phyloP scores from a whole-genome alignment of 1,284 basidiomycete species.

The Vanrija pseudolonga region DNA sequence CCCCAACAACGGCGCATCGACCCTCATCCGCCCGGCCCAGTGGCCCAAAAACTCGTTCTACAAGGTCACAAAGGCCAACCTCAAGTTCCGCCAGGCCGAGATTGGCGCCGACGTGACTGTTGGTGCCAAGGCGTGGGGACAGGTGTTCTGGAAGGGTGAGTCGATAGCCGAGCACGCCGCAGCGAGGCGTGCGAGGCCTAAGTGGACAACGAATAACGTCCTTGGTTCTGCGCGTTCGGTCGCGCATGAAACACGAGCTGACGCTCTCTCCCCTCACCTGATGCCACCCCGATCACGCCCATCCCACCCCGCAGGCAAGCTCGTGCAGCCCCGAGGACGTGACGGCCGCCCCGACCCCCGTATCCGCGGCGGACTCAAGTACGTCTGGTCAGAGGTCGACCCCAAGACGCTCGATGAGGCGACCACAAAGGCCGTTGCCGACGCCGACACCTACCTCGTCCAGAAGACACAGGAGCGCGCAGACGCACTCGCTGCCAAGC shows the following conservation, averaged over 20 bases:
- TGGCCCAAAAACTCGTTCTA: slow-evolving; percentile 32
- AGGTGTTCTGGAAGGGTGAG: slow-evolving; percentile 36
- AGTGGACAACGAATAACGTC: too few relatives aligned
- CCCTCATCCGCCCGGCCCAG: slow-evolving; percentile 27
- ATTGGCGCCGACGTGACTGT: slow-evolving; percentile 15
- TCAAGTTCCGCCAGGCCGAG: slow-evolving; percentile 22
- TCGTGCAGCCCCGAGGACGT: background rate
- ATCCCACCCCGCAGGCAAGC: slow-evolving; percentile 1
- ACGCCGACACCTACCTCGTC: background rate
- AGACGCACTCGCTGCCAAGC: background rate
- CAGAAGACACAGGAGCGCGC: background rate
- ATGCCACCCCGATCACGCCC: background rate
- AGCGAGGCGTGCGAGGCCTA: too few relatives aligned
- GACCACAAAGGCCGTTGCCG: background rate
- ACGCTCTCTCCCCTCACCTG: background rate
- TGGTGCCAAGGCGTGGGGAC: slow-evolving; percentile 32
- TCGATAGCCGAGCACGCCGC: too few relatives aligned
- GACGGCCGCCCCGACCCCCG: slow-evolving; percentile 10
- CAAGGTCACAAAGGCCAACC: slow-evolving; percentile 29
- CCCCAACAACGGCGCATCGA: slow-evolving; percentile 20
- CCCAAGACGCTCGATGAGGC: background rate
- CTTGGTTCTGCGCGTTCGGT: too few relatives aligned
- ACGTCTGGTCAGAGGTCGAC: slow-evolving; percentile 20
- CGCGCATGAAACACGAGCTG: too few relatives aligned
- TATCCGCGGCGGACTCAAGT: slow-evolving; percentile 18